Percentiles rank a stretch among this genome's conserved stretches.
These are phyloP conservation scores for Populus alba DNA, from an alignment of 345 rosid genomes.

Conservation along the genomic window DNA sequence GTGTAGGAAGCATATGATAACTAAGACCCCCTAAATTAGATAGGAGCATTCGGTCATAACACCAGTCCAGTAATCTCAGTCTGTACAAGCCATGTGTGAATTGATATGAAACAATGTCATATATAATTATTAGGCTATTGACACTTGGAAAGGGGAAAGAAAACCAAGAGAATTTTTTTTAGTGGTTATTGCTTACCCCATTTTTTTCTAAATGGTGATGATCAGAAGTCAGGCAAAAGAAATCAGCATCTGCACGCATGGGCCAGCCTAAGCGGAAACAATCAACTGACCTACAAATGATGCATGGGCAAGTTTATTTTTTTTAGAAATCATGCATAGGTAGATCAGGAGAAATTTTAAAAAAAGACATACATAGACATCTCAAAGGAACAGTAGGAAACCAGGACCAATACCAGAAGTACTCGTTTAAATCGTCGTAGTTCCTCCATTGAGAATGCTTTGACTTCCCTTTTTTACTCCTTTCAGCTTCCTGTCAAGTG, in stretches of 20 bases:
- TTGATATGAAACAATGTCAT: background rate
- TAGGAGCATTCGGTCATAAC: background rate
- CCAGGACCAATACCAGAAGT: conserved; percentile 64
- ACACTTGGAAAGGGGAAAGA: background rate
- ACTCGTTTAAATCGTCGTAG: conserved; percentile 96
- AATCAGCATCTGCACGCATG: conserved; percentile 95
- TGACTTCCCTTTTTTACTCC: conserved; percentile 79
- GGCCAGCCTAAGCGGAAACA: conserved; percentile 99
- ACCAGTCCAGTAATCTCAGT: background rate
- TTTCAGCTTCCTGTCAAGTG: conserved; percentile 74
- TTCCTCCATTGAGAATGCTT: conserved; percentile 99
- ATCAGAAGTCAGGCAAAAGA: conserved; percentile 53
- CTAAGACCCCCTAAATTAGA: background rate
- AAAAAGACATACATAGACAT: background rate
- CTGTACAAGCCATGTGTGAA: background rate
- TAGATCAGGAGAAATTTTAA: conserved; percentile 2
- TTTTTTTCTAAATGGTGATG: conserved; percentile 41
- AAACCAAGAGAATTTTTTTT: background rate
- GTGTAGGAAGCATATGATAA: background rate
- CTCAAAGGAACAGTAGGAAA: conserved; percentile 1
- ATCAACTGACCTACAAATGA: conserved; percentile 75
- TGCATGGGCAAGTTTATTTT: background rate
- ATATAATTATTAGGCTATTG: background rate
- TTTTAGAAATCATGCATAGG: conserved; percentile 25
- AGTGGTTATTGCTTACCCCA: conserved; percentile 43